Evolutionary conservation across 2,329 filamentous ascomycete species (phyloP).

Genomic region (Xylariaceae sp.): DNA sequence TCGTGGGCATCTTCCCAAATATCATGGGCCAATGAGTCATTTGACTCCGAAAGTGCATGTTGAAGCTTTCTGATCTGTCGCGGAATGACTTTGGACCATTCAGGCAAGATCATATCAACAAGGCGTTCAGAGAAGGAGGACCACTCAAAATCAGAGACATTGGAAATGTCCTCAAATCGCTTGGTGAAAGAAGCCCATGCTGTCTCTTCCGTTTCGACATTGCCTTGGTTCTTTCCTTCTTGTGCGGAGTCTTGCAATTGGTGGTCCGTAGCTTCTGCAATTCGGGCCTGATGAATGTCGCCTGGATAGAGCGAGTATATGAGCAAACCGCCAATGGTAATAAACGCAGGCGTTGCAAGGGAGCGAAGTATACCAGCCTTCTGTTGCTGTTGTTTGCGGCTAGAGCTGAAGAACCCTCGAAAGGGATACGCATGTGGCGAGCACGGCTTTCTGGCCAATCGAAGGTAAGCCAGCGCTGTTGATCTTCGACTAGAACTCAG

Average conservation of each 20-base stretch:
- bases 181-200: constrained; percentile 50
- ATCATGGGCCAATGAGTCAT: constrained; percentile 84
- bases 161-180: constrained; percentile 52
- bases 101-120: constrained; percentile 71
- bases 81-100: constrained; percentile 77
- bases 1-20: constrained; percentile 93
- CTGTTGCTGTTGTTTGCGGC: constrained; percentile 15
- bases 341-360: constrained; percentile 29
- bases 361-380: constrained; percentile 27
- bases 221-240: constrained; percentile 10
- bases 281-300: constrained; percentile 30
- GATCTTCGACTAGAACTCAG: constrained; percentile 11
- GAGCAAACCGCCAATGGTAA: constrained; percentile 36
- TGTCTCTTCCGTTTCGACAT: constrained; percentile 21
- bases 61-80: constrained; percentile 79
- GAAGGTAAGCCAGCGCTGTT: constrained; percentile 3
- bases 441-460: constrained; percentile 8
- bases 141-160: constrained; percentile 56
- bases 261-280: constrained; percentile 15
- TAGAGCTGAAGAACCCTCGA: constrained; percentile 27
- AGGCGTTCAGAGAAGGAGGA: constrained; percentile 54
- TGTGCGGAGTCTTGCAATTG: constrained; percentile 8
- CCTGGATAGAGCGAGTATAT: constrained; percentile 40
- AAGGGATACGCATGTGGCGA: constrained; percentile 16
- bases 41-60: constrained; percentile 79